phyloP scores from a whole-genome alignment of 73 alveolate genomes.

The Paramecium bursaria region DNA sequence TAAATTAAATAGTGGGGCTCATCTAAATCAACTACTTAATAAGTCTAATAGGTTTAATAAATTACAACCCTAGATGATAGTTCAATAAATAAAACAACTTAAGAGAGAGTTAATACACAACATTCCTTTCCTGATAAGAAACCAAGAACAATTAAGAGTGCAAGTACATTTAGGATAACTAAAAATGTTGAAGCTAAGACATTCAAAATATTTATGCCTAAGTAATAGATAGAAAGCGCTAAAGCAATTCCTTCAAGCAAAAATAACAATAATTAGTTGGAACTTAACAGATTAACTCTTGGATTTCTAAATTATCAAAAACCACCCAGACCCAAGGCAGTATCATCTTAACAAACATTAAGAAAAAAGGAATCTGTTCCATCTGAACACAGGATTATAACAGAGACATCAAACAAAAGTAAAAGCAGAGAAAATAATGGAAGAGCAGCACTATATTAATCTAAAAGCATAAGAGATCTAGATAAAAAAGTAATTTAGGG shows the following conservation, averaged over 20 bases:
- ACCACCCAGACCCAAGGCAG: conserved; percentile 45
- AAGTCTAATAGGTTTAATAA: conserved; percentile 23
- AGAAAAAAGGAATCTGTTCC: no score
- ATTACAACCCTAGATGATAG: conserved; percentile 6
- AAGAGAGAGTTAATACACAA: neutral
- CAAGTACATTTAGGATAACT: conserved; percentile 2
- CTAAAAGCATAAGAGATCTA: no score
- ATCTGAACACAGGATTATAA: no score
- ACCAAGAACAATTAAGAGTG: conserved; percentile 43
- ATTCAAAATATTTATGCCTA: conserved; percentile 49
- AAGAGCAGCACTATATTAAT: no score
- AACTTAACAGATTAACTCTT: conserved; percentile 42
- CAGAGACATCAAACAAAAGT: no score
- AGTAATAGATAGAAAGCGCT: neutral
- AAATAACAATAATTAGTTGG: conserved; percentile 18
- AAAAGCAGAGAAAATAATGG: no score
- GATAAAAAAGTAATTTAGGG: no score
- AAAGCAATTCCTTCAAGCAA: neutral
- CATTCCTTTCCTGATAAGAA: no score
- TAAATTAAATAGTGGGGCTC: conserved; percentile 24
- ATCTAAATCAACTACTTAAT: conserved; percentile 14
- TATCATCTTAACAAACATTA: conserved; percentile 17
- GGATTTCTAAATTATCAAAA: conserved; percentile 48
- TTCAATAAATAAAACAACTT: neutral
- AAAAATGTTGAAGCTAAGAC: conserved; percentile 33